phyloP scores from a whole-genome alignment of 1,284 basidiomycete genomes.

The Ceratobasidium sp. region DNA sequence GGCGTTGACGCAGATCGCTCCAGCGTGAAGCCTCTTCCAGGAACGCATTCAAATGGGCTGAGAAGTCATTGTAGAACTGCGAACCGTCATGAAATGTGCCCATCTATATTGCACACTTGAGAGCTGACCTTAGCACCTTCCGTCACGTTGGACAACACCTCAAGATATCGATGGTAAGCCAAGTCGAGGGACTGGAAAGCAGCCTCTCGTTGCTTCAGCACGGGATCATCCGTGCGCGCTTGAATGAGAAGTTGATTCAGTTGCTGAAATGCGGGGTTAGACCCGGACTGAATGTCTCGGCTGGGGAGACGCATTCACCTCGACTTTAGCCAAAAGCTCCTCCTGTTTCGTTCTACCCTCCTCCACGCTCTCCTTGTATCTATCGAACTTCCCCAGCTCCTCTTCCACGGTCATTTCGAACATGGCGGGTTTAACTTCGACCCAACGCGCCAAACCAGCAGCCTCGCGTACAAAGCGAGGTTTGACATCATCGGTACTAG shows the following conservation, averaged over 20 bases:
- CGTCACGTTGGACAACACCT: slow-evolving; percentile 83
- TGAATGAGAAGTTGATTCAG: slow-evolving; percentile 79
- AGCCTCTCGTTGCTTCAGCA: slow-evolving; percentile 81
- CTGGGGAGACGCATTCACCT: slow-evolving; percentile 55
- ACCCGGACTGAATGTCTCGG: background rate
- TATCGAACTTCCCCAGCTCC: slow-evolving; percentile 82
- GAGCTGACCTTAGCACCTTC: slow-evolving; percentile 80
- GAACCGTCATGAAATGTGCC: too few species aligned
- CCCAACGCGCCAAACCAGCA: slow-evolving; percentile 65
- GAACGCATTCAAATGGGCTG: slow-evolving; percentile 50
- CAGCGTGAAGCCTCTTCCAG: slow-evolving; percentile 44
- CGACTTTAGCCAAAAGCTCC: slow-evolving; percentile 68
- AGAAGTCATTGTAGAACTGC: slow-evolving; percentile 53
- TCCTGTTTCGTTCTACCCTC: slow-evolving; percentile 68
- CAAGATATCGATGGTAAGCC: slow-evolving; percentile 87
- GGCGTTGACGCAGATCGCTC: slow-evolving; percentile 9
- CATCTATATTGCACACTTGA: background rate
- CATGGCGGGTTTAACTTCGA: slow-evolving; percentile 80
- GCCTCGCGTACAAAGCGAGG: slow-evolving; percentile 73
- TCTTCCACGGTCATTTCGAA: slow-evolving; percentile 84
- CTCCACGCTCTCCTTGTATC: slow-evolving; percentile 68
- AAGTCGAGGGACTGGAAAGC: slow-evolving; percentile 87
- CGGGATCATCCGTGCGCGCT: slow-evolving; percentile 78
- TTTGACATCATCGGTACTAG: slow-evolving; percentile 78
- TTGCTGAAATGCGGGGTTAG: slow-evolving; percentile 54